Evolutionary conservation across 2,329 filamentous ascomycete species (phyloP), one percentile per base, ranked within the genome.

Genomic region (Daldinia sp.): DNA sequence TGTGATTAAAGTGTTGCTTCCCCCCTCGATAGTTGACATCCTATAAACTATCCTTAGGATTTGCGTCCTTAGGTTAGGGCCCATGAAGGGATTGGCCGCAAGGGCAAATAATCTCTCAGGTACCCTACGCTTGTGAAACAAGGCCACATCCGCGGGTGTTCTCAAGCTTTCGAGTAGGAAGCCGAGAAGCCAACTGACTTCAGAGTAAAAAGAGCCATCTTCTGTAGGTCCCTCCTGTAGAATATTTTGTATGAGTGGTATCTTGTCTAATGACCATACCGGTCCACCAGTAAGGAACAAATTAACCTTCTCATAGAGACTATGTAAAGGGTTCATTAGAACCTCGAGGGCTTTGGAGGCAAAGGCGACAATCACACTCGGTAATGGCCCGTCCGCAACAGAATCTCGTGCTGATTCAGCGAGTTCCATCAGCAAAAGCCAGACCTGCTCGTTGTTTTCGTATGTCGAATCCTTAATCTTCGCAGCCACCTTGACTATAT

Each of bases 261-360:
- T 86, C 72, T 87, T 89, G 61, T 91, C 86, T 15, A 89, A 73
- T 10, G 88, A 83, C 94, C 94, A 98, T 21, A 83, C 77, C 0
- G 94, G 94, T 0, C 88, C 86, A 52, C 88, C 88, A 19, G 92
- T 92, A 32, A 98, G 85, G 75, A 94, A 97, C 4, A 84, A 82
- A 79, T 96, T 97, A 77, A 95, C 80, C 74, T 97, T 97, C 60
- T 88, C 86, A 75, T 97, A 98, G 34, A 97, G 85, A 63, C 86
- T 87, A 73, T 96, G 92, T 13, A 93, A 83, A 0, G 94, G 94
- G 64, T 92, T 89, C 19, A 83, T 85, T 45, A 96, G 79, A 13
- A 96, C 87, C 1, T 84, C 79, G 6, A 96, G 81, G 1, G 89
- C 87, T 67, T 87, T 87, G 47, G 85, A 83, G 6, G 92, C 89